Evolutionary conservation across 208 protist genomes (phyloP), one percentile per base, ranked within the genome.

Genomic region (Crithidia mellificae): DNA sequence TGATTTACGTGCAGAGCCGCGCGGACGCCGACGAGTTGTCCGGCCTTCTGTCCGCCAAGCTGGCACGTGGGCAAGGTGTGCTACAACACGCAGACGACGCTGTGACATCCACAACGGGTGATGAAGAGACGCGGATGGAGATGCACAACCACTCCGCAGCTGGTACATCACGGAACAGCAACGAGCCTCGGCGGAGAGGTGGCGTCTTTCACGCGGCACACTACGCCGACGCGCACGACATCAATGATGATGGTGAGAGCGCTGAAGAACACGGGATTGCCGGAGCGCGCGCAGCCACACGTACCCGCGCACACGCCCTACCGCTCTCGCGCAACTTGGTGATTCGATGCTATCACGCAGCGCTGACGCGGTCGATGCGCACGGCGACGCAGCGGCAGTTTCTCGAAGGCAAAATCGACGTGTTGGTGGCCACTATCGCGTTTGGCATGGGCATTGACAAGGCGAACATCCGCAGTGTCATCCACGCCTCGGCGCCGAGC

Each of bases 361-460:
- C 78, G 9, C 69, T 95, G 29, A 77, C 84, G 0, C 74, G 71
- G 0, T 12, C 63, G 6, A 32, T 89, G 27, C 77, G 90, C 29
- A 87, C 36, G 9, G 63, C 53, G 2, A 90, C 87, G n/a, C 94
- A 98, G 77, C 68, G 83, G 43, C 68, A 87, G 65, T 99, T 98
- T 88, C 82, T 87, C 41, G 65, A 72, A 0, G 92, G 85, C 44
- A 68, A 82, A 24, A 78, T 98, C 19, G 81, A 96, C 38, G 87
- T 99, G 19, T 81, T 99, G 6, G 88, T 95, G 15, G 97, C 98
- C 9, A 99, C 98, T 7, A 92, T 99, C 3, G 98, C 98, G 19
- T 99, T 99, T 79, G 98, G 98, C 24, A 99, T 99, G 96, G 98
- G 96, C n/a, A 98, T 99, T 53, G 96, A 99, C 75, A 99, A 99